Base-by-base conservation (phyloP, 2,329 filamentous ascomycete species). In the Rutstroemia sp. region DNA sequence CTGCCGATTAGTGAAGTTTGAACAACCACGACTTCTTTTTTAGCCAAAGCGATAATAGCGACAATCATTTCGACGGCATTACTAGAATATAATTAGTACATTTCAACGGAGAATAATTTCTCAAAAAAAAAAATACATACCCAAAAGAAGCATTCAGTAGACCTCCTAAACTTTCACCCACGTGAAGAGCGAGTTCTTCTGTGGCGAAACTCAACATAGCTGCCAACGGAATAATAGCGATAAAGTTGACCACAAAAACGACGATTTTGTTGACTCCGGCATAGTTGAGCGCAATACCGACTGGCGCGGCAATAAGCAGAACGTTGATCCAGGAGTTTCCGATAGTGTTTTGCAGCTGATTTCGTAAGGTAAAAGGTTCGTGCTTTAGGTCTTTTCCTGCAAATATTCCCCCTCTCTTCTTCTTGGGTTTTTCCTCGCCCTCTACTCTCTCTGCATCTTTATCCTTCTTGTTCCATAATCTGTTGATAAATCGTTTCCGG, bases 11-110 rank as follows among this genome's bases (percentile, higher is more conserved):
- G 77, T 0, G 92, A 96, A 0, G 92, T 95, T 71, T 96, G 90
- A 6, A 96, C 91, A 59, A 97, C 95, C 37, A 87, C 75, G 23
- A 95, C 60, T 51, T 70, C 82, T 52, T 79, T 71, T 58, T 95
- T 80, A 27, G 80, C 74, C 48, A 96, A 74, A 1, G 92, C 92
- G 64, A 96, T 88, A 63, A 96, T 83, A 23, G 89, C 88, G 46
- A 96, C 89, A 59, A 95, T 95, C 65, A 95, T 74, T 69, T 95
- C 90, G 59, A 95, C 90, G 4, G 90, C 90, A 67, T 95, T 95
- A 54, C 85, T 81, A 59, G 51, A 58, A 27, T 42, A 25, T 30
- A 1, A 59, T 70, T 62, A 71, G 65, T 44, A 19, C 16, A 44
- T 66, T 18, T 53, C 62, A 64, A 27, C n/a, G 23, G n/a, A 39